Percentiles rank a stretch among this genome's conserved stretches.
phyloP scores from a whole-genome alignment of 75 land plant genomes.

The Pinus taeda region DNA sequence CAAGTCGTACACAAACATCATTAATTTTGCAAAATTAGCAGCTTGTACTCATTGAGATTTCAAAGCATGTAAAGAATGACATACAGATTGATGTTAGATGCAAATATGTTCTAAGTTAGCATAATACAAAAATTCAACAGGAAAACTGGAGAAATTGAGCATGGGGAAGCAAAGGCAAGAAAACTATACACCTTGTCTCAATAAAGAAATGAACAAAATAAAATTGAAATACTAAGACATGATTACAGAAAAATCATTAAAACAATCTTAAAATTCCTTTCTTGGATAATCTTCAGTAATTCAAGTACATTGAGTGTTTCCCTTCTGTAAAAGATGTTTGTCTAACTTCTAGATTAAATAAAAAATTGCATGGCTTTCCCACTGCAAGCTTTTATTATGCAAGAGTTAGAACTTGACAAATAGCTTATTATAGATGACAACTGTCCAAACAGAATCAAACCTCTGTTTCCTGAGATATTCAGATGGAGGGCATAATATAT shows the following conservation, averaged over 20 bases:
- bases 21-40: not conserved
- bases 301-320: not conserved
- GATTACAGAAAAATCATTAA: not conserved
- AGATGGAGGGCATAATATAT: not conserved
- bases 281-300: not conserved
- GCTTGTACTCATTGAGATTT: not conserved
- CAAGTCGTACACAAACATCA: not conserved
- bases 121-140: not conserved
- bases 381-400: not conserved
- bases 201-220: not conserved
- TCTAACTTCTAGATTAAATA: not conserved
- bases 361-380: not conserved
- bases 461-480: not conserved
- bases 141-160: not conserved
- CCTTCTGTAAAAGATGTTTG: not conserved
- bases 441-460: not conserved
- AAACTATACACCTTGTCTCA: not conserved
- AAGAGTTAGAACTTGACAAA: not conserved
- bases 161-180: not conserved
- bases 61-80: too few relatives aligned
- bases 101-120: too few relatives aligned
- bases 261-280: not conserved
- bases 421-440: slow-evolving; percentile 1
- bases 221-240: not conserved
- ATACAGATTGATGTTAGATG: too few relatives aligned